A percentile compares a stretch with the other conserved stretches of the same genome.
phyloP scores from a whole-genome alignment of 352 stramenopile species.

The Elongisporangium undulatum region DNA sequence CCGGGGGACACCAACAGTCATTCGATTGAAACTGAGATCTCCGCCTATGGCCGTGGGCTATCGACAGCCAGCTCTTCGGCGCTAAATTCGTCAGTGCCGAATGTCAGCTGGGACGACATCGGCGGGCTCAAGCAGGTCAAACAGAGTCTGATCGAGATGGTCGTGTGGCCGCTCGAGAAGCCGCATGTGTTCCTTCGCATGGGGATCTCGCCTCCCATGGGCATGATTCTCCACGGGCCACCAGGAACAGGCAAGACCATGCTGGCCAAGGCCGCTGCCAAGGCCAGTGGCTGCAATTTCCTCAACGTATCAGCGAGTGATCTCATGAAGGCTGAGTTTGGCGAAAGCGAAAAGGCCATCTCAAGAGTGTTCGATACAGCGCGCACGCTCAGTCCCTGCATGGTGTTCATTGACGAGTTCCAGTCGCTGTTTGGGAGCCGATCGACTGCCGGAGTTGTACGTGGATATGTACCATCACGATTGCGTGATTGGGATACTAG shows the following conservation, averaged over 20 bases:
- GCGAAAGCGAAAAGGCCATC: slow-evolving; percentile 82
- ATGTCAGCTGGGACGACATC: slow-evolving; percentile 74
- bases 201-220: slow-evolving; percentile 72
- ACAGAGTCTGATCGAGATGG: slow-evolving; percentile 77
- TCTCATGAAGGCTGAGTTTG: slow-evolving; percentile 77
- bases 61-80: slow-evolving; percentile 26
- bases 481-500: neutral
- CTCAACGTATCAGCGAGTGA: slow-evolving; percentile 75
- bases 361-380: slow-evolving; percentile 67
- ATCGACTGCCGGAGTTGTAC: slow-evolving; percentile 54
- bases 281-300: slow-evolving; percentile 81
- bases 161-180: slow-evolving; percentile 81
- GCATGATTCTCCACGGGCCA: slow-evolving; percentile 74
- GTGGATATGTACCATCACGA: slow-evolving; percentile 2
- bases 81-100: slow-evolving; percentile 43
- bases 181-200: slow-evolving; percentile 75
- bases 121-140: slow-evolving; percentile 67
- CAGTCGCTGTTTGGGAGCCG: slow-evolving; percentile 82
- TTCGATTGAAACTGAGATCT: slow-evolving; percentile 36
- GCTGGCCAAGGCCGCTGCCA: slow-evolving; percentile 76
- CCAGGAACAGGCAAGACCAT: slow-evolving; percentile 86
- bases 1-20: neutral
- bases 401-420: slow-evolving; percentile 89
- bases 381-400: slow-evolving; percentile 67
- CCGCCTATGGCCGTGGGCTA: slow-evolving; percentile 38